Base-by-base conservation (phyloP, 345 rosid genomes). In the Ailanthus altissimus region DNA sequence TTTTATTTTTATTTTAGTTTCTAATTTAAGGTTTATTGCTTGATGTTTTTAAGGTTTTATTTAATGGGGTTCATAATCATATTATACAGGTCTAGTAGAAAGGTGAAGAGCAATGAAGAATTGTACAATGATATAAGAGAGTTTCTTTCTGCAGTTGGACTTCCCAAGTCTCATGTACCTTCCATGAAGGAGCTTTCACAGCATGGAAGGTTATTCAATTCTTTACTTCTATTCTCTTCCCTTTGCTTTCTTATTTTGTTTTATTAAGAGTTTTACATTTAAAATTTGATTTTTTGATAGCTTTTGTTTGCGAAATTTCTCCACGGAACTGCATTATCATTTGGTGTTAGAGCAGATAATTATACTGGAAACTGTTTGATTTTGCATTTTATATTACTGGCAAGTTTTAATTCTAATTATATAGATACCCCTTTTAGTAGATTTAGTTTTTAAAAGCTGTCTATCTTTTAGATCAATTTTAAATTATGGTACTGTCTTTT, bases 71-170 rank as follows among this genome's bases (percentile, higher is more conserved):
- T 42, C 18, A 43, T 62, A 66, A 36, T 45, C 50, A 72, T 75
- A 61, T 51, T 61, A 51, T 26, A 70, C 74, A 86, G 96, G 86
- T 83, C 84, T 38, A 78, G 86, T 64, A 90, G 91, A 82, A 93
- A 85, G 85, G 91, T 88, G 70, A 90, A 89, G 90, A 96, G 93
- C 81, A 82, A 90, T 79, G 90, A 76, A 77, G 93, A 96, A 88
- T 89, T 96, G 28, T 84, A 89, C 74, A 76, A 80, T 72, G 97
- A 93, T 64, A 83, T 96, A 38, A 75, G 82, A 83, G 92, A 88
- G 77, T 89, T 96, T 75, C 67, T 91, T n/a, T 79, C 87, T 51
- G 80, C 79, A 68, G 86, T 83, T 77, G 97, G 94, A 46, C 85
- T 93, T 80, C 93, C 97, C 8, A 75, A 83, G 56, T 89, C 81